These are phyloP conservation scores for Lichtheimia ramosa DNA, from an alignment of 371 early-diverging fungal genomes.

Conservation along the genomic window DNA sequence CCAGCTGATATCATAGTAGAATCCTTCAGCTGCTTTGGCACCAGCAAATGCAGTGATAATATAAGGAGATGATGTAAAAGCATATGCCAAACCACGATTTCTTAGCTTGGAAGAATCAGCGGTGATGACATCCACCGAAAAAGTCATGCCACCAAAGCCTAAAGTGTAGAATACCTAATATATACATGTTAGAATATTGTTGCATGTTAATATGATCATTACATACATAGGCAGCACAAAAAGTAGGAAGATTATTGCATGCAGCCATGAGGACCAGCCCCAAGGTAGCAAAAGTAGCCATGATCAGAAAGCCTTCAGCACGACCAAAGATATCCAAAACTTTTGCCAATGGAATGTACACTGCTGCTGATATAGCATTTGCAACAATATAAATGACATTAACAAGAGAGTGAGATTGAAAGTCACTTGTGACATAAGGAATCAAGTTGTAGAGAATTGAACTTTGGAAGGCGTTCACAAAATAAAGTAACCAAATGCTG, in stretches of 20 bases:
- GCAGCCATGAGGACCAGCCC: slow-evolving; percentile 18
- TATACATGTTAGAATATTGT: neutral
- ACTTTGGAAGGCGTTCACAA: slow-evolving; percentile 16
- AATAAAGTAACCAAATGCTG: slow-evolving; percentile 22
- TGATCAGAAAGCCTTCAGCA: slow-evolving; percentile 21
- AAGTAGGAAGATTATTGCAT: slow-evolving; percentile 18
- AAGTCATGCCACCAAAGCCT: slow-evolving; percentile 21
- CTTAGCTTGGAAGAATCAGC: slow-evolving; percentile 15
- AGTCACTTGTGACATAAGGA: slow-evolving; percentile 21
- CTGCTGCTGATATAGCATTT: slow-evolving; percentile 17
- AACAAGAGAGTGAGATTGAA: slow-evolving; percentile 16
- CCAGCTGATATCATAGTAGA: slow-evolving; percentile 19
- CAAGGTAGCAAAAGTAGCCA: slow-evolving; percentile 16
- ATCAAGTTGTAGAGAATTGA: slow-evolving; percentile 18
- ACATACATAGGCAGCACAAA: slow-evolving; percentile 25
- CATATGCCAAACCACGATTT: slow-evolving; percentile 18
- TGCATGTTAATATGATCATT: neutral
- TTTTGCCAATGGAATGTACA: slow-evolving; percentile 18
- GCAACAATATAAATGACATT: slow-evolving; percentile 23
- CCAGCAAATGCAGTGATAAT: slow-evolving; percentile 20
- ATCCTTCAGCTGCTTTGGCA: slow-evolving; percentile 16
- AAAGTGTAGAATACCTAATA: slow-evolving; percentile 14
- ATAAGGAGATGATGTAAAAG: slow-evolving; percentile 21
- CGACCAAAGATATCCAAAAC: slow-evolving; percentile 21
- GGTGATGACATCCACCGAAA: slow-evolving; percentile 17